phyloP scores from a whole-genome alignment of 257 asterid genomes.

The Cinchona pubescens region DNA sequence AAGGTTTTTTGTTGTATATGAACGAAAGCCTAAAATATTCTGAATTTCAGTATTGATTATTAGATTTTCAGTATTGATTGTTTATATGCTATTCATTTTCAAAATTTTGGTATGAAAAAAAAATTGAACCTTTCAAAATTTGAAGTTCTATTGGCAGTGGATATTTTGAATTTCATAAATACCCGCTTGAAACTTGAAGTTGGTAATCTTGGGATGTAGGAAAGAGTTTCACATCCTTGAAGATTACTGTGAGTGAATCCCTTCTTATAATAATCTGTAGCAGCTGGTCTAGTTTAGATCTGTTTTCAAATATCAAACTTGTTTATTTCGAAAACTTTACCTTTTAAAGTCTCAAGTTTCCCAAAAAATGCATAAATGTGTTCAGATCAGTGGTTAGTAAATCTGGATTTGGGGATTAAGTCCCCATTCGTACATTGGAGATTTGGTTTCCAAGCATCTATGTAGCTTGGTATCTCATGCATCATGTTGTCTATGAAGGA shows the following conservation, averaged over 20 bases:
- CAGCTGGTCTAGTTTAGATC: neutral
- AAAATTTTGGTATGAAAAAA: neutral
- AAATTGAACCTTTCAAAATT: neutral
- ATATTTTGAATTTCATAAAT: neutral
- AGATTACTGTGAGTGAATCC: neutral
- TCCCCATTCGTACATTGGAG: slow-evolving; percentile 15
- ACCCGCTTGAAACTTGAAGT: neutral
- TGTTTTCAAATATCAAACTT: neutral
- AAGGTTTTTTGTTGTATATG: neutral
- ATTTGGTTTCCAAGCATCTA: slow-evolving; percentile 38
- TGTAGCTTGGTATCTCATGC: slow-evolving; percentile 45
- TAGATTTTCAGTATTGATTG: neutral
- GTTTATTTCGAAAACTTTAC: neutral
- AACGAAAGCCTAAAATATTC: too few relatives aligned
- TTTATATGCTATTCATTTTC: neutral
- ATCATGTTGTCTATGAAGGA: slow-evolving; percentile 64
- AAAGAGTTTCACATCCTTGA: neutral
- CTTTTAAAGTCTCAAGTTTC: neutral
- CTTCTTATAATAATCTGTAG: too few relatives aligned
- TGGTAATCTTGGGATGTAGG: neutral
- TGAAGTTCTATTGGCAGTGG: neutral
- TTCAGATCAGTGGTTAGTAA: slow-evolving; percentile 2
- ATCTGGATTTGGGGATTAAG: slow-evolving; percentile 15
- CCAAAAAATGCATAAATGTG: neutral
- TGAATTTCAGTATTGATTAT: neutral